These are phyloP conservation scores for Lasiodiplodia hormozganensis DNA, from an alignment of 2,329 filamentous ascomycete species.

Conservation along the genomic window DNA sequence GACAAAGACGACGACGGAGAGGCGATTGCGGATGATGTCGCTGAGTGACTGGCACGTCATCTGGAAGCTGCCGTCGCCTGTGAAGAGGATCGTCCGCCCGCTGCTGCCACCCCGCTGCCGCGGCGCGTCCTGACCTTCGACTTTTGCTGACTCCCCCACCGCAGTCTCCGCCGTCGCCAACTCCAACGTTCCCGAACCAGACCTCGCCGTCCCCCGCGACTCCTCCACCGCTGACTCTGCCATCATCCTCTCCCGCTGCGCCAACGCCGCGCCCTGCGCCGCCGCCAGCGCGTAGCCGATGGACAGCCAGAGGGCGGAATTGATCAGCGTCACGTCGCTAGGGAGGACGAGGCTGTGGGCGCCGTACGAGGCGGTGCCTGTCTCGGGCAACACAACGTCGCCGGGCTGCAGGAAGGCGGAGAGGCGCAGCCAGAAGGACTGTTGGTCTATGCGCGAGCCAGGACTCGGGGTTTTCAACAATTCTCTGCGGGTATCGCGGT, in stretches of 20 bases:
- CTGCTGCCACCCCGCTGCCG: too few relatives aligned
- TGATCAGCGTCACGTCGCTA: conserved; percentile 49
- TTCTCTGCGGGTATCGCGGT: neutral
- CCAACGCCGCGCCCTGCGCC: conserved; percentile 60
- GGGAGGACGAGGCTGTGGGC: conserved; percentile 45
- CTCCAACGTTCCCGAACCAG: too few relatives aligned
- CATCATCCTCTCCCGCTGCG: neutral
- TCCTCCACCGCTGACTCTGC: too few relatives aligned
- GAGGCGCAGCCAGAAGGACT: neutral
- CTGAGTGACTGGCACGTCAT: conserved; percentile 47
- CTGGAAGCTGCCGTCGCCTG: conserved; percentile 48
- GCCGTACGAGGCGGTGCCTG: conserved; percentile 57
- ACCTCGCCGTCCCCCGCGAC: too few relatives aligned
- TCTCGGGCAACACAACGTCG: conserved; percentile 65
- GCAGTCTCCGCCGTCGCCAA: too few relatives aligned
- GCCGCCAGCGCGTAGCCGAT: conserved; percentile 68
- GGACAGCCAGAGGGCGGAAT: conserved; percentile 60
- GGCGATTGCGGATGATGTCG: conserved; percentile 44
- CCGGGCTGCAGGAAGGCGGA: conserved; percentile 57
- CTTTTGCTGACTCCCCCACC: too few relatives aligned
- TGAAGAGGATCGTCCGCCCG: conserved; percentile 40
- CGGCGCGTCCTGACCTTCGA: conserved; percentile 30
- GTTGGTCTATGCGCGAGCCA: neutral
- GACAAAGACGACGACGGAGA: conserved; percentile 44
- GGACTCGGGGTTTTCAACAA: neutral